Evolutionary conservation across 164 flowering plant genomes (phyloP).

Genomic region (Chimonanthus salicifolius): DNA sequence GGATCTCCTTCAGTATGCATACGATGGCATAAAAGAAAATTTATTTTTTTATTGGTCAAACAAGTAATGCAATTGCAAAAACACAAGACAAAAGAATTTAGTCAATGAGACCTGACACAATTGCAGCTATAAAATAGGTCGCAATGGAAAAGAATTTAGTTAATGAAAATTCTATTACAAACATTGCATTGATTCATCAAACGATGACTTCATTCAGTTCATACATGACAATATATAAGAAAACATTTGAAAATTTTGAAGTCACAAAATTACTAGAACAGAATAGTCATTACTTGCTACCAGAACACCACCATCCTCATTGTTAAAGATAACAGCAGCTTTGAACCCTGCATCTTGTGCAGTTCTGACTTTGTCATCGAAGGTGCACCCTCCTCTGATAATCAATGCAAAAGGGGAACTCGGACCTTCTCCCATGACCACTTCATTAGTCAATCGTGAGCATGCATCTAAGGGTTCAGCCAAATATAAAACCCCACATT

Average conservation of each 20-base stretch:
- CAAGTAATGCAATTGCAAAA: too few species aligned
- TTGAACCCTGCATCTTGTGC: conserved; percentile 83
- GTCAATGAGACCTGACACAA: neutral
- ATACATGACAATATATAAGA: neutral
- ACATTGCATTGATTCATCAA: neutral
- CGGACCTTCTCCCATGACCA: conserved; percentile 15
- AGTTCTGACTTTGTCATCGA: conserved; percentile 80
- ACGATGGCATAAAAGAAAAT: too few species aligned
- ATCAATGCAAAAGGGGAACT: conserved; percentile 59
- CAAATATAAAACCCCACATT: conserved; percentile 50
- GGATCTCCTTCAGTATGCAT: too few species aligned
- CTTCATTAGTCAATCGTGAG: conserved; percentile 41
- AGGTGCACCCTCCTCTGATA: conserved; percentile 82
- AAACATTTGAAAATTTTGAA: neutral
- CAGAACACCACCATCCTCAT: conserved; percentile 48
- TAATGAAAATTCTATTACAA: neutral
- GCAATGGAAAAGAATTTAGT: neutral
- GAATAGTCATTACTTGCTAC: conserved; percentile 62
- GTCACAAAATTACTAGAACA: neutral
- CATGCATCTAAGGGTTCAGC: conserved; percentile 92
- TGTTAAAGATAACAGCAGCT: conserved; percentile 81
- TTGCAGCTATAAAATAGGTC: neutral
- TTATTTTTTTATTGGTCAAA: too few species aligned
- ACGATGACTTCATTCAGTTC: neutral
- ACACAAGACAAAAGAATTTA: neutral